phyloP scores from a whole-genome alignment of 768 basidiomycete genomes.

The Mycena filopes region DNA sequence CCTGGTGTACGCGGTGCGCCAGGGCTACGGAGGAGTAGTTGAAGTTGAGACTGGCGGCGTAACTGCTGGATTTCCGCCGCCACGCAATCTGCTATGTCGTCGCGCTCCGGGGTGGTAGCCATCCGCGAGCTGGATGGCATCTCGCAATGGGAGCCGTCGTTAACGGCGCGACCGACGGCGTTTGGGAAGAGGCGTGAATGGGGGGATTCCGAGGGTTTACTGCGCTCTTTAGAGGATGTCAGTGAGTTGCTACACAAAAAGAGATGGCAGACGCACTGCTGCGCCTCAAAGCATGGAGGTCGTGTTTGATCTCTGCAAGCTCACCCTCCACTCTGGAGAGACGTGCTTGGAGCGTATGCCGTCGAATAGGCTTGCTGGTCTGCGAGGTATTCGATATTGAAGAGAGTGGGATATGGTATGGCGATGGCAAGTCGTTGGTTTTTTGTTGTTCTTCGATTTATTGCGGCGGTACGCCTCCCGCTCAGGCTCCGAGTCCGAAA shows the following conservation, averaged over 20 bases:
- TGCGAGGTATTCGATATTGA: slow-evolving; percentile 5
- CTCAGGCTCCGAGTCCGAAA: slow-evolving; percentile 6
- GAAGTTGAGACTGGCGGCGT: too few species aligned
- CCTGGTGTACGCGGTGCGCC: too few species aligned
- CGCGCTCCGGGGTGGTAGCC: too few species aligned
- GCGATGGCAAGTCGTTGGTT: not conserved
- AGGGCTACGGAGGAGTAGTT: too few species aligned
- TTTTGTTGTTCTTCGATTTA: too few species aligned
- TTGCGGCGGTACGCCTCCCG: not conserved
- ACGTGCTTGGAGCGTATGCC: not conserved
- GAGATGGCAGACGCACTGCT: not conserved
- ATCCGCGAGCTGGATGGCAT: not conserved
- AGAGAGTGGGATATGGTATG: slow-evolving; percentile 2
- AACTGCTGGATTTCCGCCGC: too few species aligned
- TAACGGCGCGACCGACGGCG: not conserved
- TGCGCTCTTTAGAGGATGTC: not conserved
- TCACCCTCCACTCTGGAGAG: slow-evolving; percentile 1
- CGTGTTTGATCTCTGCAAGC: slow-evolving; percentile 3
- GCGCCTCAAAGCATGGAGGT: not conserved
- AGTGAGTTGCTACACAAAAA: not conserved
- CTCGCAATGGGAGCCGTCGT: not conserved
- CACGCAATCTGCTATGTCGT: too few species aligned
- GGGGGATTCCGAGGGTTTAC: not conserved
- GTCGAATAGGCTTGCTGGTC: not conserved
- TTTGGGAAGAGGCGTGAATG: not conserved